Evolutionary conservation across 768 basidiomycete species (phyloP), one percentile per base, ranked within the genome.

Genomic region (Kwoniella europaea): DNA sequence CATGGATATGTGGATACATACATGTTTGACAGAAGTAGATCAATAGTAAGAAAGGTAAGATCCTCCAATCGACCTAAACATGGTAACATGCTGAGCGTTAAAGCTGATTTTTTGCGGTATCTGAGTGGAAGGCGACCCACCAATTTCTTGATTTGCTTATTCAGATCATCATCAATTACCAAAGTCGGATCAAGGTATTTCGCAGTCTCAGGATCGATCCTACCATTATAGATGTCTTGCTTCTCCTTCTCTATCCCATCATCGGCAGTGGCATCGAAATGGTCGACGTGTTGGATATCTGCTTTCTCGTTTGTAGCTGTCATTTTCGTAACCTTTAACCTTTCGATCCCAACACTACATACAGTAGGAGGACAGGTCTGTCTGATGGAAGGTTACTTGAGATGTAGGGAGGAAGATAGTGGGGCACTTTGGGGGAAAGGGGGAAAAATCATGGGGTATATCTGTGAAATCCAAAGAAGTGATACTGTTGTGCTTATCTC

Each of bases 1-100:
- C 10, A 35, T 20, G 54, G 20, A 27, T 18, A 10, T 0, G 29
- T 22, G 2, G 57, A 9, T 44, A 62, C 67, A 61, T 24, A 74
- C 73, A 74, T 9, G 73, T 75, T 69, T 79, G 78, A 54, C 76
- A 73, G 68, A 79, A 79, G 59, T 79, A 79, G 22, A 76, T 75
- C 65, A 75, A 63, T 56, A 75, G 42, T 50, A 74, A 41, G 44
- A 78, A 71, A 16, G 74, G 72, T 27, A 75, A 62, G 43, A 76
- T 71, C 41, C 76, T 58, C 10, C 67, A 55, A 52, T 76, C 73
- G 62, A 76, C 69, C 74, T 76, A 15, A 13, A 10, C 46, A 50
- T 1, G 13, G 46, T 35, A 50, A 15, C 7, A 50, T 12, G 10
- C 46, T 50, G 4, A 18, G 12, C 46, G 4, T 35, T 35, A 59